Evolutionary conservation across 768 basidiomycete genomes (phyloP).

Genomic region (Tylopilus felleus): DNA sequence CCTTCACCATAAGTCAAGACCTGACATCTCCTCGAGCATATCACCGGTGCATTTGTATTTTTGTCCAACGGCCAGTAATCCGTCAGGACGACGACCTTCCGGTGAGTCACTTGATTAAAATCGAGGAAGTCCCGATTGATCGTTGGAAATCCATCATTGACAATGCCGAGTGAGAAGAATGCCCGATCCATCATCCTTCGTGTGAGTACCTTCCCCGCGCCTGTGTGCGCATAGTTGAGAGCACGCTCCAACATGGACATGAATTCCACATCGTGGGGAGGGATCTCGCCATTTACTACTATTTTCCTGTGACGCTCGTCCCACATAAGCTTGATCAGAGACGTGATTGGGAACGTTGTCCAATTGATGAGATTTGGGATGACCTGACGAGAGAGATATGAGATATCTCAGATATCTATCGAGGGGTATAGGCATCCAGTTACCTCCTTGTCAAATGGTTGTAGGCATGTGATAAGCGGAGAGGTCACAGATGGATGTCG

Average conservation of each 20-base stretch:
- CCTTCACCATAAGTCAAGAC: too few relatives aligned
- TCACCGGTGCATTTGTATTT: too few relatives aligned
- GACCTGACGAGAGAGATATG: not conserved
- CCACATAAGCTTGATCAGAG: not conserved
- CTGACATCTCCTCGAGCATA: too few relatives aligned
- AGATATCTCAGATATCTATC: too few relatives aligned
- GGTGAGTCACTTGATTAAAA: too few relatives aligned
- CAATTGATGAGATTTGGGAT: not conserved
- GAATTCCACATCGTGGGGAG: not conserved
- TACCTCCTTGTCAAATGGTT: too few relatives aligned
- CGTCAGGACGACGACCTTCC: too few relatives aligned
- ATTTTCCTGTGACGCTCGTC: too few relatives aligned
- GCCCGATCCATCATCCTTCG: not conserved
- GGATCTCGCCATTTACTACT: too few relatives aligned
- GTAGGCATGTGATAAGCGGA: not conserved
- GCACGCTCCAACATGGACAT: not conserved
- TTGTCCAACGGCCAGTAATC: too few relatives aligned
- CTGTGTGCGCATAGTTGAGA: not conserved
- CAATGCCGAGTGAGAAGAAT: not conserved
- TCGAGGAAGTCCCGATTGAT: not conserved
- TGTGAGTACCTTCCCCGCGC: not conserved
- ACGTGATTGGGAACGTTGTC: not conserved
- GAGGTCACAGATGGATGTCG: too few relatives aligned
- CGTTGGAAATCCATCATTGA: not conserved
- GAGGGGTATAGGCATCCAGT: too few relatives aligned